These are phyloP conservation scores for Piper longum DNA, from an alignment of 164 flowering plant species.

Conservation along the genomic window DNA sequence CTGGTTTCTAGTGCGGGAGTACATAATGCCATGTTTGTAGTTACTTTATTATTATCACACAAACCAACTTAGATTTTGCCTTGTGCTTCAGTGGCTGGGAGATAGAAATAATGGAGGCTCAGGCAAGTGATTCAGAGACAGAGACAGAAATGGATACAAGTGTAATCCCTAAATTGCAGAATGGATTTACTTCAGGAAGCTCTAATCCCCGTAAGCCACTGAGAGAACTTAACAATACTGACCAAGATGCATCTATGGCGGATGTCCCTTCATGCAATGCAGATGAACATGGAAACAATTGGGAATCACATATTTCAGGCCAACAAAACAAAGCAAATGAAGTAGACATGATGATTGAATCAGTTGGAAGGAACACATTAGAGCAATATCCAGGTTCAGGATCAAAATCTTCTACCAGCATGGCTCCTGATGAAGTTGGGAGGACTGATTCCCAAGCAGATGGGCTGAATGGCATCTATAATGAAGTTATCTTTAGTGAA, in stretches of 20 bases:
- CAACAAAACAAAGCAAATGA: constrained; percentile 12
- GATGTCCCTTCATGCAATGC: constrained; percentile 8
- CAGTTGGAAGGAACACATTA: background rate
- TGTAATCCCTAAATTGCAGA: constrained; percentile 3
- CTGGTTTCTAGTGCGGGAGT: background rate
- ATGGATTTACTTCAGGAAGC: constrained; percentile 7
- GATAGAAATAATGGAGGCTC: constrained; percentile 67
- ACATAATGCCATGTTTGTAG: background rate
- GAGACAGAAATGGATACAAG: constrained; percentile 28
- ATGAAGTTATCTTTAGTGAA: background rate
- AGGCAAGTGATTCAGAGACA: constrained; percentile 89
- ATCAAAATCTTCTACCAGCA: background rate
- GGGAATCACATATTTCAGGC: constrained; percentile 8
- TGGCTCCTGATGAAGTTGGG: background rate
- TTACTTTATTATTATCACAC: background rate
- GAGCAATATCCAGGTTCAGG: background rate
- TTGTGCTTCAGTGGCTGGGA: constrained; percentile 59
- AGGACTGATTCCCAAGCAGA: background rate
- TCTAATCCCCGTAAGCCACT: constrained; percentile 11
- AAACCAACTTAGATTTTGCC: background rate
- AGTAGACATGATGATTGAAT: background rate
- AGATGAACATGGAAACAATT: constrained; percentile 5
- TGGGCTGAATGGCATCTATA: background rate
- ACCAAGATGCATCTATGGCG: constrained; percentile 4
- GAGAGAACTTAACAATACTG: constrained; percentile 13